Percentiles rank a stretch among this genome's conserved stretches.
Conservation (phyloP, 345 rosid genomes). For the Brassica cretica region DNA sequence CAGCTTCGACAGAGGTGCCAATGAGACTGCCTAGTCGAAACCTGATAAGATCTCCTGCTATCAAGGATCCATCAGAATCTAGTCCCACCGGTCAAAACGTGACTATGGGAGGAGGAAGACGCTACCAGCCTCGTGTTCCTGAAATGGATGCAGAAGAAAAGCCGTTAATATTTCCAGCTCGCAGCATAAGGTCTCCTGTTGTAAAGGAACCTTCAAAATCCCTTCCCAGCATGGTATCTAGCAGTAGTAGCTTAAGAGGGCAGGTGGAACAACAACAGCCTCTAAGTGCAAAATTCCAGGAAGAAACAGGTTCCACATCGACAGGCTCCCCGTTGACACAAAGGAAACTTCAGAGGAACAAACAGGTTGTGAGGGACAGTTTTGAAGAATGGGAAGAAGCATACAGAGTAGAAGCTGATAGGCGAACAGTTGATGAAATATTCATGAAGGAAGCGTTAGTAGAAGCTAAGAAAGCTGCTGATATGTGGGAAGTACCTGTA, state of each 20-base stretch:
- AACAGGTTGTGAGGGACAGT: constrained; percentile 69
- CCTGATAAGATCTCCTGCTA: constrained; percentile 41
- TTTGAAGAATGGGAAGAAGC: constrained; percentile 99
- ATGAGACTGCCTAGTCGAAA: constrained; percentile 42
- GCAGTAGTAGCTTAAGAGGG: constrained; percentile 46
- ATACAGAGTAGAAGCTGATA: constrained; percentile 64
- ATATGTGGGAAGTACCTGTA: constrained; percentile 96
- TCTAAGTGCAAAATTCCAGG: constrained; percentile 41
- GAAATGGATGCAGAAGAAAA: constrained; percentile 39
- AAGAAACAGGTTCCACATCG: constrained; percentile 41
- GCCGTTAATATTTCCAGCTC: constrained; percentile 41
- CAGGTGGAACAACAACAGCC: constrained; percentile 44
- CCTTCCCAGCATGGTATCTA: constrained; percentile 39
- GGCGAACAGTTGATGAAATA: constrained; percentile 69
- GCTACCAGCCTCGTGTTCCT: constrained; percentile 35
- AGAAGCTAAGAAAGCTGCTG: constrained; percentile 96
- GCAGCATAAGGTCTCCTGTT: constrained; percentile 40
- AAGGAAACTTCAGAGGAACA: constrained; percentile 69
- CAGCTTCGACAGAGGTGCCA: constrained; percentile 42
- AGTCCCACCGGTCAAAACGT: constrained; percentile 39
- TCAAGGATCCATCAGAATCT: constrained; percentile 34
- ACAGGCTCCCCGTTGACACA: constrained; percentile 51
- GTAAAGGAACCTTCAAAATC: constrained; percentile 45
- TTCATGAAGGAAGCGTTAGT: constrained; percentile 91
- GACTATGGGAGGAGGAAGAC: constrained; percentile 31